Conservation (phyloP, 139 green algal species). For the Chlamydomonas urium region DNA sequence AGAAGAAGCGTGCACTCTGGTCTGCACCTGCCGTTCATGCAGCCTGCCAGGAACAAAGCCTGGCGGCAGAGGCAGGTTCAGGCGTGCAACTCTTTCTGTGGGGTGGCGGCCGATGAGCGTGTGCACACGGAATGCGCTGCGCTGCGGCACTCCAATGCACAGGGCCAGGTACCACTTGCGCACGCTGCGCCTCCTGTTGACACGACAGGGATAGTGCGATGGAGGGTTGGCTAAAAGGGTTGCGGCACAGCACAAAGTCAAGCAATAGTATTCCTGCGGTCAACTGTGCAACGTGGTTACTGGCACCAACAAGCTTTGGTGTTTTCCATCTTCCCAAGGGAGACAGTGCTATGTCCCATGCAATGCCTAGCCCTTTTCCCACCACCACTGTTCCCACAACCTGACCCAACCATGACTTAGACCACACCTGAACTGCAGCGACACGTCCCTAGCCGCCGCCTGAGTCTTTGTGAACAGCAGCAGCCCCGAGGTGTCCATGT, state of each 20-base stretch:
- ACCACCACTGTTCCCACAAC: neutral
- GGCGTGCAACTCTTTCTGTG: conserved; percentile 22
- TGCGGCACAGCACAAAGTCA: neutral
- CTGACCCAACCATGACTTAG: neutral
- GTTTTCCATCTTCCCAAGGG: neutral
- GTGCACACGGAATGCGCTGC: conserved; percentile 44
- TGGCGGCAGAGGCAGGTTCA: neutral
- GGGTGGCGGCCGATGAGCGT: conserved; percentile 57
- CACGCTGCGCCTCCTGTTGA: conserved; percentile 41
- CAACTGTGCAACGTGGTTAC: neutral
- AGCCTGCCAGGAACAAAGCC: neutral
- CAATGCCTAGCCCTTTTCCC: neutral
- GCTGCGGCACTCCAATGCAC: conserved; percentile 40
- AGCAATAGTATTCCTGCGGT: neutral
- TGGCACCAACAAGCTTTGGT: neutral
- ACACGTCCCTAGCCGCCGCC: conserved; percentile 46
- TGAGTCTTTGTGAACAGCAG: conserved; percentile 72
- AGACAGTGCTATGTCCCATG: no score
- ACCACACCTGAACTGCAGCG: conserved; percentile 69
- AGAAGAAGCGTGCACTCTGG: neutral
- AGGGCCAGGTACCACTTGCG: conserved; percentile 77
- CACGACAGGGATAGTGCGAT: neutral
- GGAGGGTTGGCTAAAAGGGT: neutral
- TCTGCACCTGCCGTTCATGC: neutral
- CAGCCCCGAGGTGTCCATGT: conserved; percentile 79